Evolutionary conservation across 2,329 filamentous ascomycete genomes (phyloP).

Genomic region (Aspergillus carbonarius): DNA sequence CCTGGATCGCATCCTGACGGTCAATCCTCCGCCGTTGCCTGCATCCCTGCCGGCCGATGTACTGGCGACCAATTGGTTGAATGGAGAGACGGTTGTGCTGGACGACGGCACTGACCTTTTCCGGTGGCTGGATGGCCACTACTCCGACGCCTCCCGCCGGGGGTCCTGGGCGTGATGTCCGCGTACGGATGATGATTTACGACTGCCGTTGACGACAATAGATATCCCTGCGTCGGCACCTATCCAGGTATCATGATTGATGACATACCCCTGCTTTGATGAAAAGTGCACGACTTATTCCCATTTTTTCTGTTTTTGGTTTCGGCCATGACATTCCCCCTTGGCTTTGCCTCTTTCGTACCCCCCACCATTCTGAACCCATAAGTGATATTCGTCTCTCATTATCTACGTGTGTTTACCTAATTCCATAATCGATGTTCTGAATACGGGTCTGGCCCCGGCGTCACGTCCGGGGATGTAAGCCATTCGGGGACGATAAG

Average conservation of each 20-base stretch:
- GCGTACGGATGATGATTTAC: background rate
- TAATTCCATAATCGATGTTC: background rate
- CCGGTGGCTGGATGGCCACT: constrained; percentile 2
- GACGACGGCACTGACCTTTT: constrained; percentile 5
- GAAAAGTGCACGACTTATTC: background rate
- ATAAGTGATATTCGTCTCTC: background rate
- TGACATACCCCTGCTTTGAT: background rate
- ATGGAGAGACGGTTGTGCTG: constrained; percentile 4
- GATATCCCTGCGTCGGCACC: background rate
- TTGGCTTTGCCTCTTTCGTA: background rate
- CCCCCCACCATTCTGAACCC: background rate
- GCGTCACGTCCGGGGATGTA: background rate
- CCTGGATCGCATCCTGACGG: constrained; percentile 18
- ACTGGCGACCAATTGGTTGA: constrained; percentile 7
- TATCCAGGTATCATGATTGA: background rate
- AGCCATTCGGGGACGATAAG: too few species aligned
- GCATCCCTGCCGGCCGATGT: background rate
- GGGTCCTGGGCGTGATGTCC: background rate
- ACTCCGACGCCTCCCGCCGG: background rate
- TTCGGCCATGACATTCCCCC: too few species aligned
- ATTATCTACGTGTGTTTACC: background rate
- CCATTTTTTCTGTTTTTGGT: background rate
- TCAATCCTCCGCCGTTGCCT: background rate
- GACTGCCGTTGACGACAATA: background rate
- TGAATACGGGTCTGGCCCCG: background rate